Evolutionary conservation across 495 filamentous ascomycete species (phyloP), one percentile per base, ranked within the genome.

Genomic region (Penicillium argentinense): DNA sequence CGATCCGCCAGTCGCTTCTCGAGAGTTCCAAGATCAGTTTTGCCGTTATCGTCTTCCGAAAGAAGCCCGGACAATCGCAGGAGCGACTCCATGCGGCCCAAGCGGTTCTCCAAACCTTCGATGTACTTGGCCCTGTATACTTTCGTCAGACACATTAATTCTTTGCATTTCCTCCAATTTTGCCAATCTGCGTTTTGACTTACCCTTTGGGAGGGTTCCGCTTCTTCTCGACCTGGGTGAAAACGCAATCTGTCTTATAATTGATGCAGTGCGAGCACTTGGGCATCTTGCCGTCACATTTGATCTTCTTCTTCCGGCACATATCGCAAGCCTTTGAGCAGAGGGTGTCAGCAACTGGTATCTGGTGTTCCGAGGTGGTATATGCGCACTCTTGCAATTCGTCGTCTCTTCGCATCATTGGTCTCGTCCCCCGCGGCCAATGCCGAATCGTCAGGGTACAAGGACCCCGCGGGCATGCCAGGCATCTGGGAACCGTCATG

Each of bases 281-380:
- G 28, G 95, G 93, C 66, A 93, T 83, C 69, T 95, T 96, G 40
- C 93, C 93, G 62, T 98, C 95, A 68, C 93, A 98, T 71, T 97
- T 97, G 62, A 98, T 97, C 79, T 98, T 98, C 77, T 97, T 98
- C 73, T 96, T 97, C 52, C 93, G 82, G 62, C 93, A 98, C 92
- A 97, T 96, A 63, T 98, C 93, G 75, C 93, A 98, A 39, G 93
- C 93, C 88, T 92, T 64, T 28, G 47, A 14, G 27, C 18, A 25
- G 41, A 52, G 27, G 23, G 26, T 9, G 24, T 24, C 2, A 24
- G 27, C 32, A 39, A 23, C 24, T n/a, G 21, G 9, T 17, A 43
- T 44, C 9, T 5, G 17, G 8, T 9, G 25, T 14, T 22, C 23
- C 7, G 3, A 41, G n/a, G 5, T 11, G 14, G 12, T 14, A 19